These are phyloP conservation scores for Calendula officinalis DNA, from an alignment of 129 eudicot species.

Conservation along the genomic window DNA sequence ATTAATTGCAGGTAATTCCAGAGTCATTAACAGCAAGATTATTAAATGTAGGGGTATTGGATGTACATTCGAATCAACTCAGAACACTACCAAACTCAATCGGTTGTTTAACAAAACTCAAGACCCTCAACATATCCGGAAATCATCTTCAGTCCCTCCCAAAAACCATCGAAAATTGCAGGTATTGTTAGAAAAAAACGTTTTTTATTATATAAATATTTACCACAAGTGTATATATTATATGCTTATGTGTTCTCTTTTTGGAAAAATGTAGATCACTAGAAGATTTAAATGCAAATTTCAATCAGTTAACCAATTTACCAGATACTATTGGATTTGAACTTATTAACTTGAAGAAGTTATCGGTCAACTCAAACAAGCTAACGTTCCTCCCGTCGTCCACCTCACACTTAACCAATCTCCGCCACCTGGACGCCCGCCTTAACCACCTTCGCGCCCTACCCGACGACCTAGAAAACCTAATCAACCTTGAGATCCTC, in stretches of 20 bases:
- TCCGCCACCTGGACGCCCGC: slow-evolving; percentile 71
- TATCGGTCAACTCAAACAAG: slow-evolving; percentile 80
- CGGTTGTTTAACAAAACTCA: slow-evolving; percentile 81
- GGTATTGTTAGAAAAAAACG: slow-evolving; percentile 27
- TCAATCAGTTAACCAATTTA: slow-evolving; percentile 58
- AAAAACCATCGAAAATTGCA: slow-evolving; percentile 77
- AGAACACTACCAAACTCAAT: slow-evolving; percentile 79
- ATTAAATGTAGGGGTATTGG: slow-evolving; percentile 65
- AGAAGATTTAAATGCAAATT: slow-evolving; percentile 83
- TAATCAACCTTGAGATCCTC: slow-evolving; percentile 63
- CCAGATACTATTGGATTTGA: slow-evolving; percentile 84
- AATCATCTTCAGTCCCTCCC: slow-evolving; percentile 76
- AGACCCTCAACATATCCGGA: slow-evolving; percentile 77
- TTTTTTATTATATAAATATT: background rate
- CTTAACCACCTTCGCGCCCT: slow-evolving; percentile 77
- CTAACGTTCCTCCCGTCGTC: slow-evolving; percentile 65
- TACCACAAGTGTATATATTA: background rate
- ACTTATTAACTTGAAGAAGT: slow-evolving; percentile 62
- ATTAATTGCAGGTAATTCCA: slow-evolving; percentile 62
- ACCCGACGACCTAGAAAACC: slow-evolving; percentile 84
- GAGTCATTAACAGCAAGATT: slow-evolving; percentile 86
- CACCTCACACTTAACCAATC: slow-evolving; percentile 73
- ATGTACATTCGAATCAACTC: slow-evolving; percentile 85
- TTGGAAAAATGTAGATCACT: slow-evolving; percentile 23
- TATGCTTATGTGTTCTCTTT: background rate